Evolutionary conservation across 2,329 filamentous ascomycete genomes (phyloP).

Genomic region (Pyrenochaeta sp.): DNA sequence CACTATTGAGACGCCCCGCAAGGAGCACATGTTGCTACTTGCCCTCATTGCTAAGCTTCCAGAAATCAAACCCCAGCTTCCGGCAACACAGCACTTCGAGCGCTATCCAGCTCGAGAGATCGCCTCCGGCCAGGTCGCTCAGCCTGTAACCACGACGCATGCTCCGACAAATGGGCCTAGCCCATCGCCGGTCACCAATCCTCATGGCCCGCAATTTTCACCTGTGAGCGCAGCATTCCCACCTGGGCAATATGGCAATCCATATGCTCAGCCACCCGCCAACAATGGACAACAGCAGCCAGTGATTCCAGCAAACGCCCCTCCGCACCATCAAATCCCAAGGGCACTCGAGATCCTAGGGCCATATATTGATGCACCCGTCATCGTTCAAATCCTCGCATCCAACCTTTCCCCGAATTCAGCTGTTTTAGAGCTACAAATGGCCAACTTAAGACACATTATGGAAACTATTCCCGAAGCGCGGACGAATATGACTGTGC

Average conservation of each 20-base stretch:
- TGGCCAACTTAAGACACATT: slow-evolving; percentile 75
- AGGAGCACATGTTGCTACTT: slow-evolving; percentile 80
- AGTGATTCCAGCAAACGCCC: slow-evolving; percentile 16
- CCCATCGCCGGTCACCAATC: slow-evolving; percentile 42
- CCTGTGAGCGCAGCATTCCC: slow-evolving; percentile 40
- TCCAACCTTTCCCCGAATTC: slow-evolving; percentile 38
- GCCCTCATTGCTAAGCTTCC: slow-evolving; percentile 76
- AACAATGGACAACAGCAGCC: slow-evolving; percentile 16
- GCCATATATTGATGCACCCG: slow-evolving; percentile 52
- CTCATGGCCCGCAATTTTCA: slow-evolving; percentile 45
- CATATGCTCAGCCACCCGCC: slow-evolving; percentile 24
- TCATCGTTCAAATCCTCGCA: slow-evolving; percentile 51
- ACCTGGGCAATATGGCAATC: slow-evolving; percentile 31
- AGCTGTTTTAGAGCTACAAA: slow-evolving; percentile 62
- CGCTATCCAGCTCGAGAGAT: slow-evolving; percentile 27
- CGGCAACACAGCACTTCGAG: slow-evolving; percentile 37
- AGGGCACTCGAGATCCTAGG: slow-evolving; percentile 54
- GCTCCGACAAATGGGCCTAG: slow-evolving; percentile 34
- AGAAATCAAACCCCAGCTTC: slow-evolving; percentile 43
- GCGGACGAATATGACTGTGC: slow-evolving; percentile 61
- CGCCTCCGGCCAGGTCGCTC: slow-evolving; percentile 20
- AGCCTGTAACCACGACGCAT: slow-evolving; percentile 28
- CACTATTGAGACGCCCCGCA: slow-evolving; percentile 73
- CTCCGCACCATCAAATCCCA: slow-evolving; percentile 44
- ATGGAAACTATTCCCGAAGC: slow-evolving; percentile 72